These are phyloP conservation scores for Pleurotus citrinopileatus DNA, from an alignment of 768 basidiomycete genomes.

Conservation along the genomic window DNA sequence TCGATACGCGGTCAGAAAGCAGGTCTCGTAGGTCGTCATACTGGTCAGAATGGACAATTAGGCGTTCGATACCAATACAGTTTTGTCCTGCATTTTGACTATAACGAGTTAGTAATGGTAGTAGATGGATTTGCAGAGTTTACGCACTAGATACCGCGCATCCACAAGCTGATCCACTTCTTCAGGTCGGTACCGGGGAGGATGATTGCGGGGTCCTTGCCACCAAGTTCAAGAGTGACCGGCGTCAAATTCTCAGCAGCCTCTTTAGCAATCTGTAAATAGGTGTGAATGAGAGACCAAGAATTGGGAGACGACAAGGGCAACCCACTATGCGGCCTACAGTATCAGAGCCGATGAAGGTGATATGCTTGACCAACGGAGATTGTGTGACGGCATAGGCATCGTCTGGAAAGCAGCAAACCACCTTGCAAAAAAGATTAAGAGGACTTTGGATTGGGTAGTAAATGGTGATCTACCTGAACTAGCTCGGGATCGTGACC, in stretches of 20 bases:
- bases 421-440: conserved; percentile 41
- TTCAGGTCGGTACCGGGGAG: conserved; percentile 82
- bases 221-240: conserved; percentile 90
- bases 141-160: conserved; percentile 90
- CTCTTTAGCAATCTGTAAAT: conserved; percentile 66
- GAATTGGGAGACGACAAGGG: background rate
- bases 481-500: conserved; percentile 84
- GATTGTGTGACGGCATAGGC: conserved; percentile 80
- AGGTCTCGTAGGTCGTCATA: conserved; percentile 72
- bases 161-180: conserved; percentile 77
- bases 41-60: conserved; percentile 79
- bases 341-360: conserved; percentile 84
- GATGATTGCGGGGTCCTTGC: conserved; percentile 92
- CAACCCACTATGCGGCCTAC: conserved; percentile 67
- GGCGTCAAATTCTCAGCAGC: conserved; percentile 89
- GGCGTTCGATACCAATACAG: conserved; percentile 94
- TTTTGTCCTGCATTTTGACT: conserved; percentile 96
- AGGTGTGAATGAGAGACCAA: background rate
- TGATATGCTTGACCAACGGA: conserved; percentile 86
- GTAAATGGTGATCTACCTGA: conserved; percentile 49
- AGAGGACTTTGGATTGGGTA: background rate
- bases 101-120: conserved; percentile 4
- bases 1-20: conserved; percentile 59
- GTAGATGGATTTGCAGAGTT: background rate
- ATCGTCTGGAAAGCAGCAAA: conserved; percentile 86